A percentile compares a stretch with the other conserved stretches of the same genome.
Conservation (phyloP, 2,329 filamentous ascomycete genomes). For the Cucurbitaria berberidis region DNA sequence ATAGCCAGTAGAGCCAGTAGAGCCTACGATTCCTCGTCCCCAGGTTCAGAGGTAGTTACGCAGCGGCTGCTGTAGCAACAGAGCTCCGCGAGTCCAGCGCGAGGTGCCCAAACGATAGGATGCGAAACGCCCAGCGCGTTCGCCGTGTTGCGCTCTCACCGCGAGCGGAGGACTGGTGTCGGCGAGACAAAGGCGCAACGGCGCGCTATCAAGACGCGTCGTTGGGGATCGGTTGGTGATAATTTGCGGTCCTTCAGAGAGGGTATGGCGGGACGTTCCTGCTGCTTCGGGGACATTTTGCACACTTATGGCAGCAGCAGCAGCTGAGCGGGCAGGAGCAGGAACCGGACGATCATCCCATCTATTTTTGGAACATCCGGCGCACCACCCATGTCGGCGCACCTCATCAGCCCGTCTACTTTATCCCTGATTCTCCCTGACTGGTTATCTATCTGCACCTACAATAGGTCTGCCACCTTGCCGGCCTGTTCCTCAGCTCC, state of each 20-base stretch:
- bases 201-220: conserved; percentile 21
- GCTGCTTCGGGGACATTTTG: conserved; percentile 36
- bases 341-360: conserved; percentile 11
- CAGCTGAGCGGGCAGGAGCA: too few relatives aligned
- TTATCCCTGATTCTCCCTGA: background rate
- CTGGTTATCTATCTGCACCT: background rate
- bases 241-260: conserved; percentile 37
- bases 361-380: conserved; percentile 25
- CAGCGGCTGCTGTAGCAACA: conserved; percentile 18
- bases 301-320: conserved; percentile 27
- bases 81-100: conserved; percentile 24
- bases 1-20: conserved; percentile 17
- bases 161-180: conserved; percentile 9
- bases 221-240: conserved; percentile 21
- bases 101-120: conserved; percentile 31
- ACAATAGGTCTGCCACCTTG: background rate
- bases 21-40: background rate
- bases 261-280: conserved; percentile 23
- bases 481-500: background rate
- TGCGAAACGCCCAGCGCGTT: conserved; percentile 37
- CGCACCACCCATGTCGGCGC: conserved; percentile 21
- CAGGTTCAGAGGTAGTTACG: background rate
- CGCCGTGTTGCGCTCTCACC: conserved; percentile 11
- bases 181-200: conserved; percentile 7
- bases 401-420: conserved; percentile 10